phyloP scores from a whole-genome alignment of 1,139 yeast genomes.

The Kodamaea anthophila region DNA sequence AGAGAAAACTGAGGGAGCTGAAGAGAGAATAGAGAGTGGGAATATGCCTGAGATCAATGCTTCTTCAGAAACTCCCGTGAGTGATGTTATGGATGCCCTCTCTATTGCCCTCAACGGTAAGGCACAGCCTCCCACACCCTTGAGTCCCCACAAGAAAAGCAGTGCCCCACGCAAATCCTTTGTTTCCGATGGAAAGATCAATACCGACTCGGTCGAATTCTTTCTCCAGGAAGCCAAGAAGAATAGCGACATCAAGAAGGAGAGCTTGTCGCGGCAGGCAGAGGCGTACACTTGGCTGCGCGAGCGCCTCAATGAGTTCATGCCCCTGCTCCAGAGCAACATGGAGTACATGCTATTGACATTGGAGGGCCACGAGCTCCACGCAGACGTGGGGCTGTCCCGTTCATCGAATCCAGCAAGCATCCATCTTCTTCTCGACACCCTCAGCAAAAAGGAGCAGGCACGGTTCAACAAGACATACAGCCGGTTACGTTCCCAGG shows the following conservation, averaged over 20 bases:
- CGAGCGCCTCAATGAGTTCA: slow-evolving; percentile 15
- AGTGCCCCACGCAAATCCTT: no score
- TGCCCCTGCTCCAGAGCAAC: slow-evolving; percentile 17
- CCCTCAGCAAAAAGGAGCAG: slow-evolving; percentile 28
- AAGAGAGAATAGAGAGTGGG: no score
- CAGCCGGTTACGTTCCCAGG: slow-evolving; percentile 29
- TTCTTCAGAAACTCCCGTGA: no score
- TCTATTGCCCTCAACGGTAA: slow-evolving; percentile 16
- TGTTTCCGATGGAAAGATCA: slow-evolving; percentile 9
- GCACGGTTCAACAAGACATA: slow-evolving; percentile 21
- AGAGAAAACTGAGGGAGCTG: no score
- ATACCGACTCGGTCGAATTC: slow-evolving; percentile 21
- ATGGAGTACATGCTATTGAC: slow-evolving; percentile 42
- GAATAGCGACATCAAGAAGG: slow-evolving; percentile 30
- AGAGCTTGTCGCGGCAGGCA: slow-evolving; percentile 40
- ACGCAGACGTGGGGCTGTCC: slow-evolving; percentile 36
- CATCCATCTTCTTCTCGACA: slow-evolving; percentile 39
- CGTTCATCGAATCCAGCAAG: slow-evolving; percentile 34
- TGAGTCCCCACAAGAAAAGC: no score
- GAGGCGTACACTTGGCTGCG: slow-evolving; percentile 52
- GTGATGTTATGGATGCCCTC: slow-evolving; percentile 19
- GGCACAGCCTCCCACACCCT: no score
- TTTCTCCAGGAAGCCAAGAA: slow-evolving; percentile 42
- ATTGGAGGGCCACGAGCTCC: slow-evolving; percentile 36
- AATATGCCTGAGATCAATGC: no score